These are phyloP conservation scores for Periconia sp. DNA, from an alignment of 2,329 filamentous ascomycete species.

Conservation along the genomic window DNA sequence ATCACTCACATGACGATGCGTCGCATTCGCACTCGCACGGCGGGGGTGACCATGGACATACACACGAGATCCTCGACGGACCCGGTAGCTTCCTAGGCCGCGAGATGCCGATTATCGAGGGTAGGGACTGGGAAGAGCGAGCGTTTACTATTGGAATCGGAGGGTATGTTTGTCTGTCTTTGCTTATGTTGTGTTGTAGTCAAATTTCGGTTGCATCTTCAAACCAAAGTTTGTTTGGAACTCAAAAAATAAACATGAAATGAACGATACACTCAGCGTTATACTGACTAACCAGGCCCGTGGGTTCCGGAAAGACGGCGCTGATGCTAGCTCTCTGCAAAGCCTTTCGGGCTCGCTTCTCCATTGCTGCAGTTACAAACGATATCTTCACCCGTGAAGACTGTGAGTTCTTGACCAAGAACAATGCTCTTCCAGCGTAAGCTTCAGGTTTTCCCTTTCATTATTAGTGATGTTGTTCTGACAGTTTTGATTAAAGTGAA, in stretches of 20 bases:
- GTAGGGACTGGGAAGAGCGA: conserved; percentile 81
- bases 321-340: conserved; percentile 93
- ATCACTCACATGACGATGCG: conserved; percentile 35
- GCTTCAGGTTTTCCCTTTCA: background rate
- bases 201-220: background rate
- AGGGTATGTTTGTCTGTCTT: conserved; percentile 62
- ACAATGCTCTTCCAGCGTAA: conserved; percentile 75
- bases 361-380: conserved; percentile 94
- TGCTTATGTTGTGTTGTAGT: too few species aligned
- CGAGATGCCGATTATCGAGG: conserved; percentile 91
- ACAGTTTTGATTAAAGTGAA: conserved; percentile 28
- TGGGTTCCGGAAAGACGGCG: conserved; percentile 95
- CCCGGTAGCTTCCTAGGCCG: conserved; percentile 87
- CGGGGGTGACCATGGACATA: conserved; percentile 80
- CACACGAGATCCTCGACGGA: conserved; percentile 91
- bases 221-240: background rate
- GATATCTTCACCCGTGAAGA: conserved; percentile 98
- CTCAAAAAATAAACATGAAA: background rate
- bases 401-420: conserved; percentile 90
- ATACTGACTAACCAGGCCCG: conserved; percentile 58
- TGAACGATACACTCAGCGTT: background rate
- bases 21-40: conserved; percentile 56
- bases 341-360: conserved; percentile 76
- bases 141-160: conserved; percentile 98
- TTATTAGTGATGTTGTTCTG: background rate